Evolutionary conservation across 495 filamentous ascomycete genomes (phyloP).

Genomic region (Hypoxylon fuscum): DNA sequence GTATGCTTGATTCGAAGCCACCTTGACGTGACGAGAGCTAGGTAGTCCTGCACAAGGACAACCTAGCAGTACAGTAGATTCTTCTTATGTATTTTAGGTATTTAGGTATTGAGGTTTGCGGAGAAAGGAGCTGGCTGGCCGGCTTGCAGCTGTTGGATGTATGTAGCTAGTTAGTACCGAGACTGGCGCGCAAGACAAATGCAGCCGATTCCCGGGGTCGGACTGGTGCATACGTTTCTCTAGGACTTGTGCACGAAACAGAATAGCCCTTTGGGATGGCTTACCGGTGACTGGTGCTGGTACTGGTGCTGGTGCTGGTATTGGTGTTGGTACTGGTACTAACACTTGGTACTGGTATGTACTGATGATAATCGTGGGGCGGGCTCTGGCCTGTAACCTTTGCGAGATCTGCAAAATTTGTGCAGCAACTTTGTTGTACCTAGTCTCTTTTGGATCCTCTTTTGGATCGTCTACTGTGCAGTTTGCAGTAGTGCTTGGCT

Average conservation of each 20-base stretch:
- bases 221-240: slow-evolving; percentile 26
- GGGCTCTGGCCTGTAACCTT: slow-evolving; percentile 3
- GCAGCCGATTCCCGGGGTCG: slow-evolving; percentile 28
- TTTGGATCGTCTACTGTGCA: background rate
- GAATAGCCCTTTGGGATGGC: background rate
- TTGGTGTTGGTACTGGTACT: slow-evolving; percentile 9
- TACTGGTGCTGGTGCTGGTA: slow-evolving; percentile 11
- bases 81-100: too few species aligned
- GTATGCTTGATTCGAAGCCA: slow-evolving; percentile 61
- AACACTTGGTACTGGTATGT: slow-evolving; percentile 19
- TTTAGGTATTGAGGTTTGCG: slow-evolving; percentile 23
- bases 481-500: slow-evolving; percentile 6
- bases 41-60: slow-evolving; percentile 53
- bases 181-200: slow-evolving; percentile 26
- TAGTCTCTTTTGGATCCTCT: slow-evolving; percentile 7
- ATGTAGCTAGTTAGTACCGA: slow-evolving; percentile 25
- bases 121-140: slow-evolving; percentile 21
- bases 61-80: too few species aligned
- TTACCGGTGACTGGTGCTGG: slow-evolving; percentile 10
- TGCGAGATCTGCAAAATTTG: slow-evolving; percentile 20
- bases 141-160: background rate
- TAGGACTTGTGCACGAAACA: slow-evolving; percentile 33
- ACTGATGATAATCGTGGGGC: slow-evolving; percentile 17
- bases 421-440: slow-evolving; percentile 5
- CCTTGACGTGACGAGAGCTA: slow-evolving; percentile 59